A percentile compares a stretch with the other conserved stretches of the same genome.
Evolutionary conservation across 352 stramenopile species (phyloP).

Genomic region (Phytophthora meadii): DNA sequence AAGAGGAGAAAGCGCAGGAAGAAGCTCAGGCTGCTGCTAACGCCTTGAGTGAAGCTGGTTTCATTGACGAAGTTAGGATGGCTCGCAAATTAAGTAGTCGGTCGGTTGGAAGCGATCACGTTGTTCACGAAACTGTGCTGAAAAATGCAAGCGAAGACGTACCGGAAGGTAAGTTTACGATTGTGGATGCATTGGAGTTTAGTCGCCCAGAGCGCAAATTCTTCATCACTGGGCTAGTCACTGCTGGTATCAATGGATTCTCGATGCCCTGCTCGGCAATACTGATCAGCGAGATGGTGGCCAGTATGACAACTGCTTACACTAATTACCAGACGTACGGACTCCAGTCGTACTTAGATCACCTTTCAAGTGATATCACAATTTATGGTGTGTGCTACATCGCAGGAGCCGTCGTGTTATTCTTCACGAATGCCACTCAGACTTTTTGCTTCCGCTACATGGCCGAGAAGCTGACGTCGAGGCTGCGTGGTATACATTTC

Average conservation of each 20-base stretch:
- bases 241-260: too few relatives aligned
- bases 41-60: conserved; percentile 2
- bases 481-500: conserved; percentile 58
- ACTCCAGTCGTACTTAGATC: too few relatives aligned
- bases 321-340: too few relatives aligned
- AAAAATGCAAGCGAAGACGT: too few relatives aligned
- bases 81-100: background rate
- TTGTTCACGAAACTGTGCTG: too few relatives aligned
- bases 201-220: too few relatives aligned
- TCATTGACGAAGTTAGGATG: too few relatives aligned
- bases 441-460: conserved; percentile 60
- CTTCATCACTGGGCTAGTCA: too few relatives aligned
- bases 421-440: conserved; percentile 32
- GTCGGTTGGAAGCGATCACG: background rate
- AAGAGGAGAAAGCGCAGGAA: conserved; percentile 22
- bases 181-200: too few relatives aligned
- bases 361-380: background rate
- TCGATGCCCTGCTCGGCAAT: conserved; percentile 13
- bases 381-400: background rate
- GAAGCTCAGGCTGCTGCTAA: conserved; percentile 2
- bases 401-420: conserved; percentile 16
- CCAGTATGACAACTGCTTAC: conserved; percentile 10
- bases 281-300: conserved; percentile 33
- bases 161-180: too few relatives aligned
- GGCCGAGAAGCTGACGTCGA: conserved; percentile 53